Evolutionary conservation across 768 basidiomycete genomes (phyloP).

Genomic region (Leccinum obscurum): DNA sequence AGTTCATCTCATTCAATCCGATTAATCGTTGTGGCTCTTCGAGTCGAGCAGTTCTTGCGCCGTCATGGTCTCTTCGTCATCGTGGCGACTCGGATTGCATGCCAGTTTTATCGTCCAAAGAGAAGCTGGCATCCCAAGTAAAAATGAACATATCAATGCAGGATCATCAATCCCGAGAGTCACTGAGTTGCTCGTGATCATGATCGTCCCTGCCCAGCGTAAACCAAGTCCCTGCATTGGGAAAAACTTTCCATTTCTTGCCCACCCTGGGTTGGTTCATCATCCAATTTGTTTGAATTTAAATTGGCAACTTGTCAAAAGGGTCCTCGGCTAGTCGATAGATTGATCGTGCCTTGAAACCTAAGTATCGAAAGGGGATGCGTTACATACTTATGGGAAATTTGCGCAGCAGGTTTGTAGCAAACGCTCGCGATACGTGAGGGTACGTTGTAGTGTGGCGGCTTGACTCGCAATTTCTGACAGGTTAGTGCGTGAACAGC

Average conservation of each 20-base stretch:
- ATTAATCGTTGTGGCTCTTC: neutral
- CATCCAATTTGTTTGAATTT: neutral
- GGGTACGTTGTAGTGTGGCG: neutral
- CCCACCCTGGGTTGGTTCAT: conserved; percentile 3
- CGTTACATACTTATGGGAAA: neutral
- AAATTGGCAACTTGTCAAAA: neutral
- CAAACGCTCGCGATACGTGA: neutral
- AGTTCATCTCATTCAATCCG: neutral
- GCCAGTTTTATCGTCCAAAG: conserved; percentile 12
- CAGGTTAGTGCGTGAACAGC: neutral
- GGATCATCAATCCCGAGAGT: conserved; percentile 9
- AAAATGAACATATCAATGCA: conserved; percentile 14
- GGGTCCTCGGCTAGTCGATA: neutral
- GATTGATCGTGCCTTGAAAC: neutral
- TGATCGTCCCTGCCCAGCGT: neutral
- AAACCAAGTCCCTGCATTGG: neutral
- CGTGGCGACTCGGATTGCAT: conserved; percentile 10
- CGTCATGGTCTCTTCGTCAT: conserved; percentile 25
- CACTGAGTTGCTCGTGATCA: neutral
- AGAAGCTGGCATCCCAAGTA: neutral
- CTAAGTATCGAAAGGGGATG: neutral
- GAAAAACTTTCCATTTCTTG: neutral
- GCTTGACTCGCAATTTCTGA: neutral
- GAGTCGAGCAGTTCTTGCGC: conserved; percentile 14
- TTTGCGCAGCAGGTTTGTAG: neutral